Conservation (phyloP, 805 yeast genomes). For the Candida stauntonica region DNA sequence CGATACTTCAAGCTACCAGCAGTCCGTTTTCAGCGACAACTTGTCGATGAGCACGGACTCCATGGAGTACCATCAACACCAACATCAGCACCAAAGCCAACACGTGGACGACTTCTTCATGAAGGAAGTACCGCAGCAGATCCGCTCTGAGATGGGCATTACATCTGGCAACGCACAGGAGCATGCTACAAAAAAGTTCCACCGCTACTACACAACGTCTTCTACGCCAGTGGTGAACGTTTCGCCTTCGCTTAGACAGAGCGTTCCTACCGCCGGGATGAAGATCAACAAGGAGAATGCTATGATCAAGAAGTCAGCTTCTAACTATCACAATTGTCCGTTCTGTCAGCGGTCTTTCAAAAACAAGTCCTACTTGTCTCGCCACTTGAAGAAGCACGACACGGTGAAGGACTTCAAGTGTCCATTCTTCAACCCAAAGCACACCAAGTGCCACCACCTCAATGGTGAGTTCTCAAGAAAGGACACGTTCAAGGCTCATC, state of each 20-base stretch:
- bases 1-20: slow-evolving; percentile 16
- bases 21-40: slow-evolving; percentile 17
- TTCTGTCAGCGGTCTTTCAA: slow-evolving; percentile 67
- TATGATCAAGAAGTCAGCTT: no score
- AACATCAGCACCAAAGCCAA: not conserved
- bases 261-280: slow-evolving; percentile 12
- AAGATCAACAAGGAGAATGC: not conserved
- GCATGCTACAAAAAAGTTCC: slow-evolving; percentile 24
- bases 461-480: slow-evolving; percentile 74
- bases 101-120: slow-evolving; percentile 18
- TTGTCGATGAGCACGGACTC: slow-evolving; percentile 10
- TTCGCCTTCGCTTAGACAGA: slow-evolving; percentile 10
- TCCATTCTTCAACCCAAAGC: slow-evolving; percentile 52
- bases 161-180: no score
- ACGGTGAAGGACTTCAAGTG: slow-evolving; percentile 70
- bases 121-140: slow-evolving; percentile 20
- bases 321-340: slow-evolving; percentile 43
- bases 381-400: slow-evolving; percentile 83
- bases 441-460: slow-evolving; percentile 50
- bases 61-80: slow-evolving; percentile 7
- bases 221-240: not conserved
- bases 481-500: slow-evolving; percentile 76
- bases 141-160: slow-evolving; percentile 12
- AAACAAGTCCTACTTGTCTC: slow-evolving; percentile 75
- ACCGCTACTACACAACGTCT: slow-evolving; percentile 19